Percentiles rank a stretch among this genome's conserved stretches.
phyloP scores from a whole-genome alignment of 345 rosid species.

The Anastatica hierochuntica region DNA sequence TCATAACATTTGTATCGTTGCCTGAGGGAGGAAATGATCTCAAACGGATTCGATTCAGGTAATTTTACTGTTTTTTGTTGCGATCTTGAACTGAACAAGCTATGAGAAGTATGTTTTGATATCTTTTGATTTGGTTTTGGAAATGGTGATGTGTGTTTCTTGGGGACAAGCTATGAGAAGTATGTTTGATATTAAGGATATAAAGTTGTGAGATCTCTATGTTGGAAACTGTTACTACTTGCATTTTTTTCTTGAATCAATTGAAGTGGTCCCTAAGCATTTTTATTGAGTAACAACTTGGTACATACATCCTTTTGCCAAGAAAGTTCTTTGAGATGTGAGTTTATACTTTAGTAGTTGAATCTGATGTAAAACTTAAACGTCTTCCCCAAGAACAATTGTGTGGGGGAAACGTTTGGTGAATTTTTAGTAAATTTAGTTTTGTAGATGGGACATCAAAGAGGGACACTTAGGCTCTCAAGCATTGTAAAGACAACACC shows the following conservation, averaged over 20 bases:
- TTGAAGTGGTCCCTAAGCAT: constrained; percentile 25
- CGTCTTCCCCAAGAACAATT: constrained; percentile 9
- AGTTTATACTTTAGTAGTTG: constrained; percentile 14
- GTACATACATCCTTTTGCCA: constrained; percentile 20
- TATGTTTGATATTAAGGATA: constrained; percentile 10
- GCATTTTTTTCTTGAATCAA: constrained; percentile 12
- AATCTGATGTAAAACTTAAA: constrained; percentile 4
- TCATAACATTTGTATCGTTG: constrained; percentile 81
- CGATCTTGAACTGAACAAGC: constrained; percentile 1
- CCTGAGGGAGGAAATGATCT: constrained; percentile 94
- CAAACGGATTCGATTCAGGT: constrained; percentile 94
- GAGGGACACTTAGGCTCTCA: too few species aligned
- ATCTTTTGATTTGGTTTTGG: too few species aligned
- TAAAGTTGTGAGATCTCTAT: too few species aligned
- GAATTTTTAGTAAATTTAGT: constrained; percentile 1
- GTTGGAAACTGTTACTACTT: constrained; percentile 21
- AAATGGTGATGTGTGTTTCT: constrained; percentile 13
- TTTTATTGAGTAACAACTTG: constrained; percentile 4
- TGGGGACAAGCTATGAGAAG: constrained; percentile 14
- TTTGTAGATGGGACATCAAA: constrained; percentile 6
- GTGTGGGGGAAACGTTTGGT: constrained; percentile 18
- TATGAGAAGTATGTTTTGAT: too few species aligned
- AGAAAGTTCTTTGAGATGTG: constrained; percentile 23
- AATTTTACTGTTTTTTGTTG: background rate
- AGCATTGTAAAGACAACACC: too few species aligned